Evolutionary conservation across 768 basidiomycete species (phyloP), one percentile per base, ranked within the genome.

Genomic region (Fomitopsis serialis): DNA sequence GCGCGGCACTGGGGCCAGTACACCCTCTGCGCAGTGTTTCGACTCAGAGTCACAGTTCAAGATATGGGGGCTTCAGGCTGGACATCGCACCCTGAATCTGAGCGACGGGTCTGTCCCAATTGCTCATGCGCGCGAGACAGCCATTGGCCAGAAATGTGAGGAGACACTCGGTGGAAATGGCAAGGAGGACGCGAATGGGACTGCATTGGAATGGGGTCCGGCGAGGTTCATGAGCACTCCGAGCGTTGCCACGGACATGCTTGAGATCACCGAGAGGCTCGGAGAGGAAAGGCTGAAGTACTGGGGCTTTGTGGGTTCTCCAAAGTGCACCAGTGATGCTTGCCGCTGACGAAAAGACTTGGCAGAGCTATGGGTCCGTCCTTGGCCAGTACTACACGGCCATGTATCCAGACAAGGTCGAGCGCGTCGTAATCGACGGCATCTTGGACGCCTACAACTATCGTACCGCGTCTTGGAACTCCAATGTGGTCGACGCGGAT

Each of bases 331-430:
- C 4, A 3, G 4, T 32, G 24, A 32, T 22, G 42, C 19, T 32
- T 13, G n/a, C 0, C 1, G 36, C 21, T 21, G 2, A 37, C 52
- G 2, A 3, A 22, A n/a, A n/a, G n/a, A 13, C 1, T n/a, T 13
- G 6, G n/a, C 45, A 61, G 59, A 61, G 59, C 44, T 61, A 61
- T 34, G 55, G 55, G 1, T 53, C 57, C 12, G 22, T 57, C 25
- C 50, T 50, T 17, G 66, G 67, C 11, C 59, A 61, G 44, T 58
- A 61, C 47, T 70, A 61, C 51, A 51, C 67, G 1, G 58, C 68
- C 1, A 67, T 68, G 59, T 70, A 64, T 54, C 68, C 68, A 11
- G 62, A 68, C 55, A 61, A 70, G 48, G 61, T 70, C 6, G 68
- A 58, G 21, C 60, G 66, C 2, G 32, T 70, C 1, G 56, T 68